Base-by-base conservation (phyloP, 2,329 filamentous ascomycete species). In the Fusarium penzigii region DNA sequence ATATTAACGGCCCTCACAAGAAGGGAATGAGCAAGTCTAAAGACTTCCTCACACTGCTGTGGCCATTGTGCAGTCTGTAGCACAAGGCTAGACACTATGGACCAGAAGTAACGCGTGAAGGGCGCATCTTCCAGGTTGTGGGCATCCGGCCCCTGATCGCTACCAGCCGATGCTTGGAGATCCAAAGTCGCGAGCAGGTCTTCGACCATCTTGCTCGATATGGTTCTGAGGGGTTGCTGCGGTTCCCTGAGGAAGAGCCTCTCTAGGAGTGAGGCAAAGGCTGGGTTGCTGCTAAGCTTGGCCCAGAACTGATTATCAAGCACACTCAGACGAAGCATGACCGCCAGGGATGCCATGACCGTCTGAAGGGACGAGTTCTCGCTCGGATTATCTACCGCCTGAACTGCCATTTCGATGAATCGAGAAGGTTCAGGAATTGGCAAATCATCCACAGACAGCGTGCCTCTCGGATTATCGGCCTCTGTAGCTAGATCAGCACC, bases 31-130 rank as follows among this genome's bases (percentile, higher is more conserved):
- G 74, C 69, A 16, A 81, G 57, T 3, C 59, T 57, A 47, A 84
- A 75, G 14, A 78, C 62, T 44, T 83, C 78, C 20, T 75, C 70
- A 50, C 78, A 78, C 20, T 73, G 70, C 25, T 49, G 51, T 29
- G 71, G 67, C 47, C 66, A 58, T 6, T 38, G 46, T 16, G 63
- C 61, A 25, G 70, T 69, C 36, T 67, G 59, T 9, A 69, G 64
- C 14, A 78, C 58, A 9, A 75, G 65, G 29, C 66, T 65, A 17
- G 67, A 63, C 17, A 71, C 54, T 39, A 72, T 65, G 5, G 57
- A 55, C 65, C 69, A 73, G 25, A 71, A 61, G 41, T 65, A 70
- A 17, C 48, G 52, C 8, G 57, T 50, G 44, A 71, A 41, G 39
- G 39, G 41, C n/a, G 17, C 44, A 25, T 53, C 56, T 48, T 9